Conservation (phyloP, 2,329 filamentous ascomycete species). For the Botrytis pseudocinerea region DNA sequence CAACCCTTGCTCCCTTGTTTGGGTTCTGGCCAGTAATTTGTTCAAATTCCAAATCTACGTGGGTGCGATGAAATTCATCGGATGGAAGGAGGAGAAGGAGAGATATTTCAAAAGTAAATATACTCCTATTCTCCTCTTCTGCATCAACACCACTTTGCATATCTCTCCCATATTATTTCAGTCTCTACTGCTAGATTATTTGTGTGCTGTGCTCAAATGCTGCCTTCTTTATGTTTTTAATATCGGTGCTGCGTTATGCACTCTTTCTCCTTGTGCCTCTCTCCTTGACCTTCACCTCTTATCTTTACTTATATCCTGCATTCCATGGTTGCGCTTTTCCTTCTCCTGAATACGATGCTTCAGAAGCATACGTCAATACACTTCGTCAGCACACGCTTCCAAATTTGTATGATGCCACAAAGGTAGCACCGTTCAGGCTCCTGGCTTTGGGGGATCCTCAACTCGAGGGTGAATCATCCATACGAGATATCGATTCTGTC, state of each 20-base stretch:
- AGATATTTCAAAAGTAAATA: not conserved
- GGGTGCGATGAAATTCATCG: not conserved
- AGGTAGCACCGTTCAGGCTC: slow-evolving; percentile 74
- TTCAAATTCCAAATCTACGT: not conserved
- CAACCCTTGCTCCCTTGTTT: not conserved
- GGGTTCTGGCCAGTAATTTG: not conserved
- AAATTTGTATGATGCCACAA: slow-evolving; percentile 30
- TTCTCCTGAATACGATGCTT: slow-evolving; percentile 34
- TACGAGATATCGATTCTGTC: slow-evolving; percentile 59
- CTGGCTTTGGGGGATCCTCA: slow-evolving; percentile 90
- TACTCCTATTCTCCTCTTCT: not conserved
- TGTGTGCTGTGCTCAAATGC: slow-evolving; percentile 28
- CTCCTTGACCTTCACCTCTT: slow-evolving; percentile 68
- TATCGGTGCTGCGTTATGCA: slow-evolving; percentile 39
- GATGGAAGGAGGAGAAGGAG: not conserved
- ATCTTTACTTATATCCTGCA: slow-evolving; percentile 85
- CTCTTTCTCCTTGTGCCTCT: slow-evolving; percentile 60
- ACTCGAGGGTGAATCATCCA: slow-evolving; percentile 86
- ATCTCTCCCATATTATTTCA: not conserved
- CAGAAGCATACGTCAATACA: slow-evolving; percentile 35
- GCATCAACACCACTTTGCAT: not conserved
- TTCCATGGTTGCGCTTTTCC: slow-evolving; percentile 83
- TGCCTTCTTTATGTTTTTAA: slow-evolving; percentile 40
- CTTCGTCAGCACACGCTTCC: slow-evolving; percentile 33
- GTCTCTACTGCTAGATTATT: not conserved